Conservation (phyloP, 1,139 yeast genomes). For the Nematodospora anomalae region DNA sequence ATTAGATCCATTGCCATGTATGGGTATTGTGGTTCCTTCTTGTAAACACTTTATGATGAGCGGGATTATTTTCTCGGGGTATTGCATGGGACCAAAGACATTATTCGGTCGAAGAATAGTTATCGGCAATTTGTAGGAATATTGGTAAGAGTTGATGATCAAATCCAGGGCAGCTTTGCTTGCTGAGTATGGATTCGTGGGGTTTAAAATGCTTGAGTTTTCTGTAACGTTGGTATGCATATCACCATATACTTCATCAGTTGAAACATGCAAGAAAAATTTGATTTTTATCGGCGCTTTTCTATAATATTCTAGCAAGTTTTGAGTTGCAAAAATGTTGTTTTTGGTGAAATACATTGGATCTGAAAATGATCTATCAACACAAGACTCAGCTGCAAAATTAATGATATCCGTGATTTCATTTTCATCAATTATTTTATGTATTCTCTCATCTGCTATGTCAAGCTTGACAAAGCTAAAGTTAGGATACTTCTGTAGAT, state of each 20-base stretch:
- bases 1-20: conserved; percentile 53
- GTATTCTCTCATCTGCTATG: conserved; percentile 28
- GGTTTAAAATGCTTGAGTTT: conserved; percentile 38
- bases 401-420: conserved; percentile 43
- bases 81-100: conserved; percentile 57
- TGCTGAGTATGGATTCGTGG: conserved; percentile 63
- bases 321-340: conserved; percentile 52
- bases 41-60: conserved; percentile 16
- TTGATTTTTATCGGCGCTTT: conserved; percentile 10
- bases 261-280: conserved; percentile 51
- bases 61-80: conserved; percentile 59
- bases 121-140: conserved; percentile 46
- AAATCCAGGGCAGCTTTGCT: conserved; percentile 59
- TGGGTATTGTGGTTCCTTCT: conserved; percentile 23
- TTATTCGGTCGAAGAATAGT: conserved; percentile 52
- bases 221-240: conserved; percentile 24
- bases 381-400: conserved; percentile 62
- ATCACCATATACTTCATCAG: conserved; percentile 64
- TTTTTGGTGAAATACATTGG: conserved; percentile 50
- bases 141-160: conserved; percentile 47
- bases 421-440: conserved; percentile 10
- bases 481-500: conserved; percentile 19
- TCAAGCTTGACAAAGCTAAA: conserved; percentile 36
- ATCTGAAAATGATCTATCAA: conserved; percentile 50
- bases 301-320: conserved; percentile 46